Base-by-base conservation (phyloP, 441 rosid genomes). In the Geranium incanum region DNA sequence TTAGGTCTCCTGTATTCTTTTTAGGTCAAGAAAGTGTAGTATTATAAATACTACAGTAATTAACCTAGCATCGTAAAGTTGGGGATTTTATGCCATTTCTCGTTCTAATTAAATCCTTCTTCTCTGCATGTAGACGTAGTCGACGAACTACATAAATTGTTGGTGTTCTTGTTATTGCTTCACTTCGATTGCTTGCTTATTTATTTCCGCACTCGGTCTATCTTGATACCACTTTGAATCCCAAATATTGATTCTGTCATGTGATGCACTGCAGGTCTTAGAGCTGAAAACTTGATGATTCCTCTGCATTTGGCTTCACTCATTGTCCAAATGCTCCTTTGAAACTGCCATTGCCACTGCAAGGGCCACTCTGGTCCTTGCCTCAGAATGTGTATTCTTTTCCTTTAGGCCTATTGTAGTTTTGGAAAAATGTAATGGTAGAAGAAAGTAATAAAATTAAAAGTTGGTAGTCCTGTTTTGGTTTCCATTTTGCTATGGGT, bases 291-390 rank as follows among this genome's bases (percentile, higher is more conserved):
- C 43, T 68, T 73, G 36, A 23, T 66, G 60, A 39, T 45, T 16
- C 70, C 59, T 66, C 68, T 70, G 62, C 66, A 75, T 7, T 16
- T 71, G 21, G 39, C 72, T 38, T 65, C 48, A 13, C 62, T 75
- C 52, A 55, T 73, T 71, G 77, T 80, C 72, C 68, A 57, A 67
- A 18, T 70, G 64, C 71, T 75, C 5, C 66, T 72, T 36, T 77
- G 78, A 80, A 33, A 21, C 33, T 60, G n/a, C 6, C 16, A n/a
- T n/a, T 52, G 33, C 33, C 33, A 28, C 33, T 39, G 5, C 12
- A 8, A 45, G 52, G 52, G 52, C 52, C 52, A 8, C 0, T 45
- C 12, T 45, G 52, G 52, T 13, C n/a, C 52, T 9, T 8, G 12
- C 52, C 52, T 45, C 52, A 45, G 11, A 8, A 45, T 45, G 52